These are phyloP conservation scores for Chytriomyces sp. DNA, from an alignment of 192 early-diverging fungal genomes.

Conservation along the genomic window DNA sequence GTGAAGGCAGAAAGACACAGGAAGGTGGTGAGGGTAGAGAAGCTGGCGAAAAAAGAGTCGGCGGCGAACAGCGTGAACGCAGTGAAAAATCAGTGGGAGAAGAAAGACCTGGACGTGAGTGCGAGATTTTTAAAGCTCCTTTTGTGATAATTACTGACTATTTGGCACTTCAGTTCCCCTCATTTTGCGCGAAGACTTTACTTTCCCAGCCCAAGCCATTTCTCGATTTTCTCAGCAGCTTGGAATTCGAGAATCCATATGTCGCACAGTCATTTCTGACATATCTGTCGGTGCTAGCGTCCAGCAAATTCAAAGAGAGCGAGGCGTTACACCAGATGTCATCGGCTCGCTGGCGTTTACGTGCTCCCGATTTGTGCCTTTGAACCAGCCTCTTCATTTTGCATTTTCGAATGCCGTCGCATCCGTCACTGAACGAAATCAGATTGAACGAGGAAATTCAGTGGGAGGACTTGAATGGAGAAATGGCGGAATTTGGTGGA, in stretches of 20 bases:
- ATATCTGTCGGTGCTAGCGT: background rate
- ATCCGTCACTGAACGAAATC: background rate
- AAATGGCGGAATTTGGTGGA: background rate
- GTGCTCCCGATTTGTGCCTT: background rate
- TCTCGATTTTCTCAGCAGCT: conserved; percentile 1
- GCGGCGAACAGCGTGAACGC: too few species aligned
- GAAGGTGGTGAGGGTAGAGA: too few species aligned
- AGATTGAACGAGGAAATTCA: background rate
- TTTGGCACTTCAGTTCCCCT: background rate
- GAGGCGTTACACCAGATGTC: background rate
- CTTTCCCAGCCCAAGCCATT: background rate
- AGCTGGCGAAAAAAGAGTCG: too few species aligned
- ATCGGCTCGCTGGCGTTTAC: background rate
- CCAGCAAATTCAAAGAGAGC: background rate
- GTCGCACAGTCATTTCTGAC: background rate
- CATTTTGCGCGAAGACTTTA: background rate
- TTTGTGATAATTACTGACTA: too few species aligned
- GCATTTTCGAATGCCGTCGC: background rate
- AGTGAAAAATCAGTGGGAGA: too few species aligned
- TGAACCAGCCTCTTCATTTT: background rate
- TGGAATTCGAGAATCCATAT: background rate
- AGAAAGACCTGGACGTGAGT: too few species aligned
- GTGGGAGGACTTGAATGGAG: background rate
- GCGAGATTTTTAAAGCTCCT: too few species aligned
- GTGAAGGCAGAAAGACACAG: too few species aligned